A percentile compares a stretch with the other conserved stretches of the same genome.
Conservation (phyloP, 108 stramenopile genomes). For the Hondaea fermentalgiana region DNA sequence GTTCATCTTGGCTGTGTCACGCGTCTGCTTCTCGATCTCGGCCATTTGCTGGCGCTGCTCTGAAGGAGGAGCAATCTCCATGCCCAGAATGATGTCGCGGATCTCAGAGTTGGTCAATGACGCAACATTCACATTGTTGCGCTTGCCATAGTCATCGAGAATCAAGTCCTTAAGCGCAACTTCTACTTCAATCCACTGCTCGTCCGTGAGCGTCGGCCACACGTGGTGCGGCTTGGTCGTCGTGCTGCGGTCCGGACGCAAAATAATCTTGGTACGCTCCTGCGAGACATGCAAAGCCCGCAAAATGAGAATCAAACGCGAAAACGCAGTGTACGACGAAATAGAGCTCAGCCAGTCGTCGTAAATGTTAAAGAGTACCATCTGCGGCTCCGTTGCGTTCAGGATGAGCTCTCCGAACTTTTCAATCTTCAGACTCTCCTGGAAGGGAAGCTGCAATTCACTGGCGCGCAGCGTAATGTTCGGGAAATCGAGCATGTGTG, state of each 20-base stretch:
- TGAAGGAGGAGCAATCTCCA: slow-evolving; percentile 97
- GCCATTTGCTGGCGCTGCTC: slow-evolving; percentile 97
- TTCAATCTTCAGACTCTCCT: slow-evolving; percentile 93
- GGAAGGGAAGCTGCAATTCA: slow-evolving; percentile 96
- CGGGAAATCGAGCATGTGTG: slow-evolving; percentile 91
- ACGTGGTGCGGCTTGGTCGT: slow-evolving; percentile 97
- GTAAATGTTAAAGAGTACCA: slow-evolving; percentile 98
- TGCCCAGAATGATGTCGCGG: slow-evolving; percentile 96
- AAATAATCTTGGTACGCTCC: slow-evolving; percentile 88
- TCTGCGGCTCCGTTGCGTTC: slow-evolving; percentile 94
- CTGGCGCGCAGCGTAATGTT: slow-evolving; percentile 96
- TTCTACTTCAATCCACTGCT: slow-evolving; percentile 98
- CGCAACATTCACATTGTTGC: slow-evolving; percentile 98
- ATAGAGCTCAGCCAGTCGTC: slow-evolving; percentile 98
- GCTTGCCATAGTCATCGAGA: slow-evolving; percentile 95
- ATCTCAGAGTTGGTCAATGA: slow-evolving; percentile 97
- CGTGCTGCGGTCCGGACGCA: slow-evolving; percentile 91
- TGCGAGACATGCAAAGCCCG: slow-evolving; percentile 90
- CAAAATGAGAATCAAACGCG: slow-evolving; percentile 91
- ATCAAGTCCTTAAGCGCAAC: slow-evolving; percentile 96
- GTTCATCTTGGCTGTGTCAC: slow-evolving; percentile 88
- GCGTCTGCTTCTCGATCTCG: slow-evolving; percentile 95
- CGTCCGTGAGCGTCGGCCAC: slow-evolving; percentile 95
- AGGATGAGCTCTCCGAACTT: slow-evolving; percentile 96
- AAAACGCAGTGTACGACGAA: slow-evolving; percentile 96